Percentiles rank a stretch among this genome's conserved stretches.
phyloP scores from a whole-genome alignment of 1,284 basidiomycete genomes.

The Phaffia rhodozyma region DNA sequence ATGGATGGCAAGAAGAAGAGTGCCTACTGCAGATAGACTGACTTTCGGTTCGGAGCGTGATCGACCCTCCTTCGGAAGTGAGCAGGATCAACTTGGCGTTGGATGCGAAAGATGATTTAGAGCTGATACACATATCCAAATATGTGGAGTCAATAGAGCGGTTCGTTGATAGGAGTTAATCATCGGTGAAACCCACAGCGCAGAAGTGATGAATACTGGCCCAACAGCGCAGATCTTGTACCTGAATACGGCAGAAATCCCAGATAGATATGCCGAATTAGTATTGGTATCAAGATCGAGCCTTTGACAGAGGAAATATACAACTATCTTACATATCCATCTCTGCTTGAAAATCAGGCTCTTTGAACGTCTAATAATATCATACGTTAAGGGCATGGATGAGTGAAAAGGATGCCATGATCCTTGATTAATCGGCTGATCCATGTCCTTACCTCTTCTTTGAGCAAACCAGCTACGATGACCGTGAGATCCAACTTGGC shows the following conservation, averaged over 20 bases:
- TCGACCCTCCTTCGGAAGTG: conserved; percentile 41
- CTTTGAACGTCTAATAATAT: conserved; percentile 33
- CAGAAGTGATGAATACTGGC: conserved; percentile 34
- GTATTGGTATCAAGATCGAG: not conserved
- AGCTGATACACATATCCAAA: not conserved
- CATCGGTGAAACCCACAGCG: conserved; percentile 27
- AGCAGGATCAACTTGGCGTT: conserved; percentile 38
- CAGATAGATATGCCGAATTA: not conserved
- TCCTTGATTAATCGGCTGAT: too few relatives aligned
- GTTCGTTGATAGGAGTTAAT: conserved; percentile 14
- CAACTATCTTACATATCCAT: conserved; percentile 29
- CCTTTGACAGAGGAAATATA: conserved; percentile 23
- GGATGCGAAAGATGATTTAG: conserved; percentile 16
- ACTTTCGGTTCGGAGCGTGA: conserved; percentile 37
- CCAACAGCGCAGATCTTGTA: conserved; percentile 33
- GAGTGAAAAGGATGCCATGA: not conserved
- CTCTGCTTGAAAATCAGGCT: conserved; percentile 36
- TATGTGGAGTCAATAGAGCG: not conserved
- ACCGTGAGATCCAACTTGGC: conserved; percentile 29
- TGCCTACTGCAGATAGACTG: too few relatives aligned
- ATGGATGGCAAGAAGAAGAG: too few relatives aligned
- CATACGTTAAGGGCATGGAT: not conserved
- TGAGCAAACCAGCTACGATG: not conserved
- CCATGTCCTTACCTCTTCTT: not conserved
- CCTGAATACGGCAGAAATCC: not conserved